A percentile compares a stretch with the other conserved stretches of the same genome.
These are phyloP conservation scores for Fusarium buharicum DNA, from an alignment of 2,329 filamentous ascomycete genomes.

Conservation along the genomic window DNA sequence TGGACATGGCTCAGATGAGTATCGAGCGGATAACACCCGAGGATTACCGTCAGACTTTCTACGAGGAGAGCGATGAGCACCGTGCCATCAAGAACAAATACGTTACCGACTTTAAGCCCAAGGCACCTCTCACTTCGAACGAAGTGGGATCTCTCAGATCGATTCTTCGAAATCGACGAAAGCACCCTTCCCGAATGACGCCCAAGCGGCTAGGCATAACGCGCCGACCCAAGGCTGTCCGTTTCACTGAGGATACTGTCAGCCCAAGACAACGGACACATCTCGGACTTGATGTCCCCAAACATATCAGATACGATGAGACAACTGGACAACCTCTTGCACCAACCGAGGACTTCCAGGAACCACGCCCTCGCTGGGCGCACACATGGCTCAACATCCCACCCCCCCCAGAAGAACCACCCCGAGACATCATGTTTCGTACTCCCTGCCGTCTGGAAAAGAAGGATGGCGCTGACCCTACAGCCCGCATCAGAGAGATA, in stretches of 20 bases:
- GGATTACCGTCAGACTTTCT: constrained; percentile 34
- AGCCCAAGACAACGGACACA: constrained; percentile 44
- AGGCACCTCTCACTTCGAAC: constrained; percentile 29
- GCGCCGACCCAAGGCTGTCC: constrained; percentile 45
- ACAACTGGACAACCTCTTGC: constrained; percentile 2
- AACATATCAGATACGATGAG: constrained; percentile 12
- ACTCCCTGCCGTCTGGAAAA: constrained; percentile 10
- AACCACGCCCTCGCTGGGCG: constrained; percentile 26
- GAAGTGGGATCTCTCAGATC: constrained; percentile 42
- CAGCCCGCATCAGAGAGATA: constrained; percentile 41
- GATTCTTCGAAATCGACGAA: constrained; percentile 46
- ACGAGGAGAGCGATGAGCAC: constrained; percentile 37
- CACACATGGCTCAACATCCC: constrained; percentile 22
- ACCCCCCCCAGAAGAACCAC: constrained; percentile 7
- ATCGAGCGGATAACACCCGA: constrained; percentile 30
- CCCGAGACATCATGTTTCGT: constrained; percentile 3
- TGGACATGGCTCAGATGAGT: constrained; percentile 17
- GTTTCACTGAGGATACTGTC: constrained; percentile 46
- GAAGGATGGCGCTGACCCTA: constrained; percentile 24
- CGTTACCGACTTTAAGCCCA: constrained; percentile 36
- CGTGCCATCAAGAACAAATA: constrained; percentile 34
- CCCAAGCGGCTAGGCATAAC: constrained; percentile 44
- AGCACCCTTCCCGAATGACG: constrained; percentile 19
- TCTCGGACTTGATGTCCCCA: constrained; percentile 43
- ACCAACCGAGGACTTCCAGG: constrained; percentile 18